These are phyloP conservation scores for Trematosphaeria pertusa DNA, from an alignment of 2,329 filamentous ascomycete species.

Conservation along the genomic window DNA sequence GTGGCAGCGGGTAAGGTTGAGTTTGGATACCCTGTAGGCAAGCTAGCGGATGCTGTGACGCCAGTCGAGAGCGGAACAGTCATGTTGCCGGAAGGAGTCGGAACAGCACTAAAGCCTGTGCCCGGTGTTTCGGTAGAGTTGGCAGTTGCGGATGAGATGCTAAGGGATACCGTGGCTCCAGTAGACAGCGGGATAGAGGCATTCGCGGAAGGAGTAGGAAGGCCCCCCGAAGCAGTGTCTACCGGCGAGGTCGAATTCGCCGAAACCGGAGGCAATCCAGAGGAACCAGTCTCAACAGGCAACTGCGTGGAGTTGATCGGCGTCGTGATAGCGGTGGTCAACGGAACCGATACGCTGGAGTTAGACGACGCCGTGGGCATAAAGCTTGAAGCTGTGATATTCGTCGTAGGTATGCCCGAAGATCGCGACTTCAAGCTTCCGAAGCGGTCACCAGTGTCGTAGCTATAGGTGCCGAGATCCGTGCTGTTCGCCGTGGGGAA, in stretches of 20 bases:
- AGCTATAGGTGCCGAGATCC: background rate
- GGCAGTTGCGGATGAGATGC: background rate
- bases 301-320: no score
- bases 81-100: conserved; percentile 4
- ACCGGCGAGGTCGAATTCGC: conserved; percentile 6
- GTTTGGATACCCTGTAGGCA: background rate
- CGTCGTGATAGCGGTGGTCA: no score
- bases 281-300: background rate
- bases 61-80: conserved; percentile 6
- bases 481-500: conserved; percentile 1
- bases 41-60: background rate
- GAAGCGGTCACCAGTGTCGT: conserved; percentile 6
- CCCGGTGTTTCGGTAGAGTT: conserved; percentile 3
- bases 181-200: conserved; percentile 5
- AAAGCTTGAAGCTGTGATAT: conserved; percentile 3
- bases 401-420: conserved; percentile 1
- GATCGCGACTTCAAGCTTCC: conserved; percentile 1
- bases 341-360: no score
- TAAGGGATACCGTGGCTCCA: background rate
- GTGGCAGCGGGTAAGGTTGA: background rate
- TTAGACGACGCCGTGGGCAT: no score
- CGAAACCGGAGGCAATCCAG: conserved; percentile 1
- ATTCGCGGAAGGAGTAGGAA: conserved; percentile 11
- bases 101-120: conserved; percentile 6
- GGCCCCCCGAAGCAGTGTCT: conserved; percentile 7